Conservation (phyloP, 2,329 filamentous ascomycete species). For the Eurotiales sp. region DNA sequence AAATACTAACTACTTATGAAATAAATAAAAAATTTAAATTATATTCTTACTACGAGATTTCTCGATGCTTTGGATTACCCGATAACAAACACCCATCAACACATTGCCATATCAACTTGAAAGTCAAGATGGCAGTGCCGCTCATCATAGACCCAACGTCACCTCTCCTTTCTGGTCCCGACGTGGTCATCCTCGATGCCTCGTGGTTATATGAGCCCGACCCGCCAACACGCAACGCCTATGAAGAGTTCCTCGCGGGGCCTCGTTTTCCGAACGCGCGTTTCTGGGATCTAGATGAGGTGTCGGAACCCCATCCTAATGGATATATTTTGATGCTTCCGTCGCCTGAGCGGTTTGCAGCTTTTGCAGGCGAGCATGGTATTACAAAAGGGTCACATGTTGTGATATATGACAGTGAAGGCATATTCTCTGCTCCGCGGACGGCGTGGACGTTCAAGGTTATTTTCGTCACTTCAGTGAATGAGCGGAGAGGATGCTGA, state of each 20-base stretch:
- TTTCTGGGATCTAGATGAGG: conserved; percentile 1
- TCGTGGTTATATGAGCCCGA: background rate
- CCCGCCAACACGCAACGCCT: background rate
- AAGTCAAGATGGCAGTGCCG: background rate
- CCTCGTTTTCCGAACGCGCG: conserved; percentile 2
- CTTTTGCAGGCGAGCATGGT: background rate
- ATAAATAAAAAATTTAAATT: too few relatives aligned
- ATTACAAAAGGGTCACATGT: background rate
- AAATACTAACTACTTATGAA: too few relatives aligned
- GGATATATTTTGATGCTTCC: conserved; percentile 1
- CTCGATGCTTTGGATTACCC: too few relatives aligned
- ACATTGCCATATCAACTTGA: background rate
- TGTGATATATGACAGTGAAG: conserved; percentile 1
- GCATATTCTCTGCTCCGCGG: background rate
- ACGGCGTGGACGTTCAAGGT: conserved; percentile 3
- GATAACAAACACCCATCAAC: too few relatives aligned
- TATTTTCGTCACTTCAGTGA: background rate
- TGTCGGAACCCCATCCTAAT: background rate
- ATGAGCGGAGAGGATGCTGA: background rate
- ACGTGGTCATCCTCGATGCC: conserved; percentile 1
- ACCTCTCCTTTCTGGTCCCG: background rate
- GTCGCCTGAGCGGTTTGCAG: conserved; percentile 2
- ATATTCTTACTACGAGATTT: background rate
- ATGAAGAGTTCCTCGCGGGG: background rate
- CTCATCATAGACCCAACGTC: conserved; percentile 4